Base-by-base conservation (phyloP, 495 filamentous ascomycete species). In the Apodospora peruviana region DNA sequence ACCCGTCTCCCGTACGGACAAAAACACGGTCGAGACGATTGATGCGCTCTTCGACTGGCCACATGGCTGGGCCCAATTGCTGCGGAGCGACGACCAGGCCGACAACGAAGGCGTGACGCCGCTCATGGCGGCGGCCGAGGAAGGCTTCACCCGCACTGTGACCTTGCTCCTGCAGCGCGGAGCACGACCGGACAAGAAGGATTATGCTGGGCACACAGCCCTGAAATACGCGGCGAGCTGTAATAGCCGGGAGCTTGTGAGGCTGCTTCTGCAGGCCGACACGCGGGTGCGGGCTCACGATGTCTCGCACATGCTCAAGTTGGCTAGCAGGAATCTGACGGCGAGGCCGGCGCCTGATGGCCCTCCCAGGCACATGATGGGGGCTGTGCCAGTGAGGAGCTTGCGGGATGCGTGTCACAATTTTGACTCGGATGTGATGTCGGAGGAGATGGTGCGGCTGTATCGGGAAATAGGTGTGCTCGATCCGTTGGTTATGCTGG, bases 81-180 rank as follows among this genome's bases (percentile, higher is more conserved):
- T 7, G 16, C 27, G 17, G 14, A 43, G 27, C 17, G 11, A 56
- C n/a, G 24, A 21, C 0, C 27, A 34, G 22, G 27, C 44, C 16
- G 53, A 54, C 36, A 48, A 47, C 17, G 32, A 14, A n/a, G 57
- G 57, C 16, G 32, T 51, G 2, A 56, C 57, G 2, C 57, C 57
- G n/a, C 44, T 60, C 12, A 60, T 60, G 57, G 44, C 48, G 0
- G 57, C 57, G 0, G 57, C 57, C 0, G 53, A 53, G 29, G 22
- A 18, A 5, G 57, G 57, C 3, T 53, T 56, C 4, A 5, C 18
- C 0, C 10, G 38, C 9, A 47, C 50, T 0, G 53, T 42, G 7
- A 34, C 11, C 2, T 16, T 45, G 40, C 35, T 60, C 10, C 40
- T 60, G 9, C 4, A 40, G 19, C 47, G 40, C 1, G 44, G 50